These are phyloP conservation scores for Diplodia scrobiculata DNA, from an alignment of 2,329 filamentous ascomycete species.

Conservation along the genomic window DNA sequence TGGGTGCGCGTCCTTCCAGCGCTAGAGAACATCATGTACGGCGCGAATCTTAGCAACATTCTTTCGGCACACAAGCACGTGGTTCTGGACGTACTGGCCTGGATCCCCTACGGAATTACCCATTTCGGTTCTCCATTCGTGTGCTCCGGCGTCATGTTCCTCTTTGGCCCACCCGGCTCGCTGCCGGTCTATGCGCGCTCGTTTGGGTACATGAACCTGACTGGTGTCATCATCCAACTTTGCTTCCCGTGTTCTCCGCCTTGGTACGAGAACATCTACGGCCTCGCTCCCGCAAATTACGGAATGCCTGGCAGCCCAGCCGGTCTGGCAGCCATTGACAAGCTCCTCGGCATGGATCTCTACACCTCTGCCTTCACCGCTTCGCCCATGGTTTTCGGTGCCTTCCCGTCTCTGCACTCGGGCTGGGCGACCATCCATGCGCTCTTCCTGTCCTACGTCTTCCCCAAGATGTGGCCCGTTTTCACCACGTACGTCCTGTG, in stretches of 20 bases:
- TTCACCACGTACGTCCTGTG: slow-evolving; percentile 85
- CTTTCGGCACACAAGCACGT: slow-evolving; percentile 85
- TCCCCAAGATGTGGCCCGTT: slow-evolving; percentile 76
- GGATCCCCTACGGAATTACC: slow-evolving; percentile 88
- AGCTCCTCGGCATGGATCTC: slow-evolving; percentile 85
- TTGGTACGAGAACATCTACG: slow-evolving; percentile 95
- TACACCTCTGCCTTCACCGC: slow-evolving; percentile 92
- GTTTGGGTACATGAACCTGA: slow-evolving; percentile 90
- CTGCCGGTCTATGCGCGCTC: slow-evolving; percentile 80
- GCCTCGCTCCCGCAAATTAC: slow-evolving; percentile 87
- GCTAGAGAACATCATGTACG: slow-evolving; percentile 94
- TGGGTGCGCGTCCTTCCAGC: slow-evolving; percentile 94
- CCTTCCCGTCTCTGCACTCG: slow-evolving; percentile 90
- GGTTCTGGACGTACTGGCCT: slow-evolving; percentile 82
- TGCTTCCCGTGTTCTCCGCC: slow-evolving; percentile 91
- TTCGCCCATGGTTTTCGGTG: slow-evolving; percentile 89
- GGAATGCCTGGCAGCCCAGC: slow-evolving; percentile 87
- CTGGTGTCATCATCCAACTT: slow-evolving; percentile 84
- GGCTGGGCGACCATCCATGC: slow-evolving; percentile 86
- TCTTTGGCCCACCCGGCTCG: slow-evolving; percentile 84
- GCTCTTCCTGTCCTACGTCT: slow-evolving; percentile 89
- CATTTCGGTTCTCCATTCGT: slow-evolving; percentile 87
- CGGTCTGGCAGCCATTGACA: slow-evolving; percentile 83
- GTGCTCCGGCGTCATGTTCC: slow-evolving; percentile 76
- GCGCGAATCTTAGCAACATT: slow-evolving; percentile 93